A percentile compares a stretch with the other conserved stretches of the same genome.
Evolutionary conservation across 192 early-diverging fungal species (phyloP).

Genomic region (Podila verticillata): DNA sequence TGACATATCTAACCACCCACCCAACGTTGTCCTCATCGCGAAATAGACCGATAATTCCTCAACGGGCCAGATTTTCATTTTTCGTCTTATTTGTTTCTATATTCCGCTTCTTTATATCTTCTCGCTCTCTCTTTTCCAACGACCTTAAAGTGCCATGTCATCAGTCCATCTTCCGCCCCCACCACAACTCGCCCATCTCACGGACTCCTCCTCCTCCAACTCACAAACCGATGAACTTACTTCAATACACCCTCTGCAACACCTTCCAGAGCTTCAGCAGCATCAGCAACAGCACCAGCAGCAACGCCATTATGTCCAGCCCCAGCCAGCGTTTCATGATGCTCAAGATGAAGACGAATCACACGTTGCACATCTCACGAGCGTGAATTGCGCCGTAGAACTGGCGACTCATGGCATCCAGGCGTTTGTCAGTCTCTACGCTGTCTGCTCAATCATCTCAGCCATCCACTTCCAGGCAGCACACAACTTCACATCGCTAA

Average conservation of each 20-base stretch:
- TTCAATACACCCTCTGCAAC: neutral
- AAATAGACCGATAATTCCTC: no score
- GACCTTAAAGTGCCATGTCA: neutral
- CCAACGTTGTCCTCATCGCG: no score
- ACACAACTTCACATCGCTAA: slow-evolving; percentile 1
- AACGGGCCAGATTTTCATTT: no score
- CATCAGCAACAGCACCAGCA: neutral
- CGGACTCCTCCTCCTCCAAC: neutral
- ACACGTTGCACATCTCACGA: neutral
- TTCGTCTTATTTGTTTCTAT: no score
- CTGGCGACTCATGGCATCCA: slow-evolving; percentile 12
- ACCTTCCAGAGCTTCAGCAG: neutral
- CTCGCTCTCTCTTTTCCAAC: neutral
- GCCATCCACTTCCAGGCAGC: slow-evolving; percentile 5
- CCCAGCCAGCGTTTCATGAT: neutral
- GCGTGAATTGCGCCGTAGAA: slow-evolving; percentile 6
- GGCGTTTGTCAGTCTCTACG: slow-evolving; percentile 20
- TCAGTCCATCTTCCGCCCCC: neutral
- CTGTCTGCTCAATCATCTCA: slow-evolving; percentile 13
- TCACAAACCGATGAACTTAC: neutral
- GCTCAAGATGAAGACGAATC: neutral
- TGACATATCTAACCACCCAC: no score
- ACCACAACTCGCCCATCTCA: neutral
- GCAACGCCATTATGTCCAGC: neutral
- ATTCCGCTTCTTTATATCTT: neutral